Conservation (phyloP, 2,329 filamentous ascomycete genomes). For the Apiospora sp. region DNA sequence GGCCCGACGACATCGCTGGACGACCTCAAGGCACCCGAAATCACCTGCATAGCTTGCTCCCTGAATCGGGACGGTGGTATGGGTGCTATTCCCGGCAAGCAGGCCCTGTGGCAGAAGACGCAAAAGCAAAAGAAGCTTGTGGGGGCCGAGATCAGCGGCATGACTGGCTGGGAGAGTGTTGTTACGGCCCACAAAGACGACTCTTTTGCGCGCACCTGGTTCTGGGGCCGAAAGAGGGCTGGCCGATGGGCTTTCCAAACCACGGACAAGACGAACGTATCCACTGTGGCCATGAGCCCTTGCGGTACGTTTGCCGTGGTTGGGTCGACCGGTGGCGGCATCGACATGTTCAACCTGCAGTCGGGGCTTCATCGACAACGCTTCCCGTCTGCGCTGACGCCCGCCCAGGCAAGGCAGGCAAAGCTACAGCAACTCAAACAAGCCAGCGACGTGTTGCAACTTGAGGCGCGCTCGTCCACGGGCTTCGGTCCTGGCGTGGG, state of each 20-base stretch:
- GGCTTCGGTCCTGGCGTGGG: conserved; percentile 63
- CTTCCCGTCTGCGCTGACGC: conserved; percentile 82
- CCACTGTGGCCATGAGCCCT: conserved; percentile 85
- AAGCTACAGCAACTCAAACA: conserved; percentile 70
- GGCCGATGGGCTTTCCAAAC: conserved; percentile 94
- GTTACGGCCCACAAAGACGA: conserved; percentile 92
- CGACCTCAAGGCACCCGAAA: conserved; percentile 86
- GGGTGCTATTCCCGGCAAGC: conserved; percentile 80
- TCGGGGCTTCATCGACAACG: conserved; percentile 88
- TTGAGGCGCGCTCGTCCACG: conserved; percentile 55
- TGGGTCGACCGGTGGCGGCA: conserved; percentile 81
- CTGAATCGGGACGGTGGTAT: conserved; percentile 95
- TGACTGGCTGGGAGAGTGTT: conserved; percentile 96
- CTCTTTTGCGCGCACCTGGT: conserved; percentile 90
- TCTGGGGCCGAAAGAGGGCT: conserved; percentile 93
- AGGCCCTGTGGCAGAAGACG: conserved; percentile 83
- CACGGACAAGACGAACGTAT: conserved; percentile 81
- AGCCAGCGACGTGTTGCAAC: conserved; percentile 63
- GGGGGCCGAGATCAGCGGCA: conserved; percentile 75
- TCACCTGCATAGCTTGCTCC: conserved; percentile 90
- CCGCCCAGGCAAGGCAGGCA: conserved; percentile 78
- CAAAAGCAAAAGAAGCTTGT: conserved; percentile 67
- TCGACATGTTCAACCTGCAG: conserved; percentile 97
- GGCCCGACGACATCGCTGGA: conserved; percentile 72
- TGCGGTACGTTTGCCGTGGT: conserved; percentile 95